A percentile compares a stretch with the other conserved stretches of the same genome.
Conservation (phyloP, 108 stramenopile species). For the Pseudonitzschia pungens region DNA sequence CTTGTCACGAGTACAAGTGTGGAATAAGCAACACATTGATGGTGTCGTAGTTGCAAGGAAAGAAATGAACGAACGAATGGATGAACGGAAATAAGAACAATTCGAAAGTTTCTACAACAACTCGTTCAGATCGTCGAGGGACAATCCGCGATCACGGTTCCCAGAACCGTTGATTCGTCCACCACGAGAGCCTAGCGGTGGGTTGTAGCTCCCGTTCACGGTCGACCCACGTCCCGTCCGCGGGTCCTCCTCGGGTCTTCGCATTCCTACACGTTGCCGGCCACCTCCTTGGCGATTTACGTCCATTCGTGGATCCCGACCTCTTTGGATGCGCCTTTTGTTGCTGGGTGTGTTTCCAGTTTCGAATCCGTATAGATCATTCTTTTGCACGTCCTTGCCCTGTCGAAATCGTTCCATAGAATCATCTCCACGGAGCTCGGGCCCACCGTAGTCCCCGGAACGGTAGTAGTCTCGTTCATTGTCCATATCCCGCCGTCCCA, state of each 20-base stretch:
- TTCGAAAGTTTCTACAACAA: neutral
- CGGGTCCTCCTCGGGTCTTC: neutral
- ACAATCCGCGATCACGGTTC: slow-evolving; percentile 4
- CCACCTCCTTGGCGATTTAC: neutral
- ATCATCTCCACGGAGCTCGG: neutral
- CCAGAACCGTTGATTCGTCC: neutral
- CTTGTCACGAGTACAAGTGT: neutral
- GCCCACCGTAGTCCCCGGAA: neutral
- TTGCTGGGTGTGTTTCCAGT: neutral
- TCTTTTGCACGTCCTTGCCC: slow-evolving; percentile 12
- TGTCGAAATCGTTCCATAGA: slow-evolving; percentile 16
- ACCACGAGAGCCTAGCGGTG: neutral
- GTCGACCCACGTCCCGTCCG: neutral
- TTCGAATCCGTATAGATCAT: slow-evolving; percentile 1
- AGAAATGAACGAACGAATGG: neutral
- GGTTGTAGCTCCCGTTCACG: slow-evolving; percentile 12
- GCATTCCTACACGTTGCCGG: neutral
- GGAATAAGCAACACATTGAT: neutral
- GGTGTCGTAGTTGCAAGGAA: too few relatives aligned
- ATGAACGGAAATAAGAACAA: neutral
- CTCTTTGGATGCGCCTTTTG: neutral
- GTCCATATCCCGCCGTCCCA: slow-evolving; percentile 1
- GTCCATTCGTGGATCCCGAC: neutral
- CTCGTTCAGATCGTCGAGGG: slow-evolving; percentile 18
- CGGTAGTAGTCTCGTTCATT: slow-evolving; percentile 3